Percentiles rank a stretch among this genome's conserved stretches.
These are phyloP conservation scores for Panicum virgatum DNA, from an alignment of 202 grass and related monocot genomes.

Conservation along the genomic window DNA sequence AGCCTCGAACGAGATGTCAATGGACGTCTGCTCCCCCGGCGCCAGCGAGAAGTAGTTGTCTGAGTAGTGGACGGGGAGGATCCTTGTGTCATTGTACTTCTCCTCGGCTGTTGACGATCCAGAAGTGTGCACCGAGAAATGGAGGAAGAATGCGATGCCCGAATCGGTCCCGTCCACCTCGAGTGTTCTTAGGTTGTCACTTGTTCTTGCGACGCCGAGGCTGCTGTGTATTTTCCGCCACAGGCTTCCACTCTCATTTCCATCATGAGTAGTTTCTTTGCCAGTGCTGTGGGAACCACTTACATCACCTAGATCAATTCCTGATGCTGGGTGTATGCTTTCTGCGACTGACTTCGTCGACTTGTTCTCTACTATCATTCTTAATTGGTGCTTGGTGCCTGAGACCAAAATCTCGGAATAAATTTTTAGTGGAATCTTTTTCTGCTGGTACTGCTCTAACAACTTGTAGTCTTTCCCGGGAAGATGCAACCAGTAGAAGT, in stretches of 20 bases:
- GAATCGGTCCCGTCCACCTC: slow-evolving; percentile 60
- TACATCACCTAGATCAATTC: slow-evolving; percentile 3
- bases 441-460: slow-evolving; percentile 64
- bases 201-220: slow-evolving; percentile 25
- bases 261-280: slow-evolving; percentile 9
- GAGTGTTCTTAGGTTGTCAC: slow-evolving; percentile 21
- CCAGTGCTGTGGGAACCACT: slow-evolving; percentile 5
- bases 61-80: slow-evolving; percentile 91
- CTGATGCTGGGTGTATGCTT: background rate
- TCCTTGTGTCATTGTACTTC: slow-evolving; percentile 70
- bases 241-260: slow-evolving; percentile 22
- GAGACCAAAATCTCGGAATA: slow-evolving; percentile 56
- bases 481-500: slow-evolving; percentile 95
- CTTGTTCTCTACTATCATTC: slow-evolving; percentile 67
- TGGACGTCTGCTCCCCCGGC: slow-evolving; percentile 66
- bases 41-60: slow-evolving; percentile 86
- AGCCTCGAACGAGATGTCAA: slow-evolving; percentile 70
- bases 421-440: slow-evolving; percentile 72
- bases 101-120: slow-evolving; percentile 38
- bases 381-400: slow-evolving; percentile 55
- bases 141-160: slow-evolving; percentile 87
- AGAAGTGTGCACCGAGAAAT: slow-evolving; percentile 76
- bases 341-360: slow-evolving; percentile 51
- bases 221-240: slow-evolving; percentile 50
- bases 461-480: slow-evolving; percentile 77